A percentile compares a stretch with the other conserved stretches of the same genome.
Evolutionary conservation across 1,284 basidiomycete genomes (phyloP).

Genomic region (Trichosporon faecale): DNA sequence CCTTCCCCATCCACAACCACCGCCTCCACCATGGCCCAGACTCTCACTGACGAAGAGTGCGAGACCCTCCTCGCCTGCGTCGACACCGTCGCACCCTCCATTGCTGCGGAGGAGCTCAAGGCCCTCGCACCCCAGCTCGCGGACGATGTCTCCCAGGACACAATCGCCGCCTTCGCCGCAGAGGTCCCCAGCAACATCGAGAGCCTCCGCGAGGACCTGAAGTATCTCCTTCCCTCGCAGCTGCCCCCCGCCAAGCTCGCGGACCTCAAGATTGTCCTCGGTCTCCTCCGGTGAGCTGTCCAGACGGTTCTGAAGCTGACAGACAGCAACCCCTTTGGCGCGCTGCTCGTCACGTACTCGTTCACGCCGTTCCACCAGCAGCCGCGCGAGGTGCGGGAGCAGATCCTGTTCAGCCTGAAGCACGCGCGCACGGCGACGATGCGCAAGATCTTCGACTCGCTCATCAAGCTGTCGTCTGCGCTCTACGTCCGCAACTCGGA

Average conservation of each 20-base stretch:
- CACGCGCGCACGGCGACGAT: conserved; percentile 7
- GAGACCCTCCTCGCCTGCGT: conserved; percentile 24
- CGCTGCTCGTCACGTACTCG: conserved; percentile 14
- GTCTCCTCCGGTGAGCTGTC: conserved; percentile 26
- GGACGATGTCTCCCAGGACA: conserved; percentile 7
- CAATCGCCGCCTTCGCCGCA: conserved; percentile 19
- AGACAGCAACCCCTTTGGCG: conserved; percentile 13
- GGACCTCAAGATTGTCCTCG: conserved; percentile 28
- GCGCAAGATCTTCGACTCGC: conserved; percentile 22
- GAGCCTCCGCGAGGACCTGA: conserved; percentile 11
- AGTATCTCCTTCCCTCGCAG: conserved; percentile 12
- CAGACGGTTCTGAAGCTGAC: too few species aligned
- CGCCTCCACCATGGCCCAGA: conserved; percentile 4
- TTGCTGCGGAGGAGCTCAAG: conserved; percentile 18
- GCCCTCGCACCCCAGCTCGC: conserved; percentile 15
- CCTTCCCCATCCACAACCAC: neutral
- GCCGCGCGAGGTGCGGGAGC: conserved; percentile 17
- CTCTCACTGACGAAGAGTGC: conserved; percentile 18
- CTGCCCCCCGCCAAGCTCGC: conserved; percentile 20
- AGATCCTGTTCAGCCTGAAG: conserved; percentile 20
- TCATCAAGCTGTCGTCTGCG: conserved; percentile 17
- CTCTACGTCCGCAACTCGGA: conserved; percentile 21
- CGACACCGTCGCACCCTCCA: conserved; percentile 28
- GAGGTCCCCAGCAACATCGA: conserved; percentile 17
- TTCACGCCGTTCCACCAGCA: conserved; percentile 22